These are phyloP conservation scores for Pythium monospermum DNA, from an alignment of 352 stramenopile species.

Conservation along the genomic window DNA sequence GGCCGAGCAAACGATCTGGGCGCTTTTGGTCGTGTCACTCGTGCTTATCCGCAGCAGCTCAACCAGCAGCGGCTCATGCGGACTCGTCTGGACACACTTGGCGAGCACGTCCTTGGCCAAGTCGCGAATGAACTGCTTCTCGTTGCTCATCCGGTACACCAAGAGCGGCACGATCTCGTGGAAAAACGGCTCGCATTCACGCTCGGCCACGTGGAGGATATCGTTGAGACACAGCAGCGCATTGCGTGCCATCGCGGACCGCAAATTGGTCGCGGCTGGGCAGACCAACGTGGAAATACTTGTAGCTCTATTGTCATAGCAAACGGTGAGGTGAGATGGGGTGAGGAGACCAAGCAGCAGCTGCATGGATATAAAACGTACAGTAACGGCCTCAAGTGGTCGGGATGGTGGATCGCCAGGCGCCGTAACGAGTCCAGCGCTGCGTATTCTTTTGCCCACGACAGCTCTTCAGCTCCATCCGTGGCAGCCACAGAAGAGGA, in stretches of 20 bases:
- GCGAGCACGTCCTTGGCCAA: slow-evolving; percentile 26
- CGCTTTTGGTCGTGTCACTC: slow-evolving; percentile 19
- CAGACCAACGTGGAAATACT: slow-evolving; percentile 47
- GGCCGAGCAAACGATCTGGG: slow-evolving; percentile 20
- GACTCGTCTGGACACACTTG: slow-evolving; percentile 8
- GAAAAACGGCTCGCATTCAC: slow-evolving; percentile 5
- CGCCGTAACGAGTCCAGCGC: slow-evolving; percentile 21
- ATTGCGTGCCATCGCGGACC: slow-evolving; percentile 61
- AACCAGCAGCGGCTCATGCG: slow-evolving; percentile 10
- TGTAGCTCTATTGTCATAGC: no score
- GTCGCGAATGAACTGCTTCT: slow-evolving; percentile 77
- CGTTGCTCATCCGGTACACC: slow-evolving; percentile 42
- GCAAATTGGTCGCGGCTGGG: slow-evolving; percentile 49
- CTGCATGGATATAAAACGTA: no score
- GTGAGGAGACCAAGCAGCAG: no score
- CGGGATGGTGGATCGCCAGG: slow-evolving; percentile 21
- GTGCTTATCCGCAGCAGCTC: slow-evolving; percentile 15
- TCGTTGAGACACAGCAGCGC: slow-evolving; percentile 66
- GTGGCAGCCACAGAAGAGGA: neutral
- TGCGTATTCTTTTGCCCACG: slow-evolving; percentile 25
- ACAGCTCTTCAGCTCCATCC: slow-evolving; percentile 6
- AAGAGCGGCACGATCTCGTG: slow-evolving; percentile 45
- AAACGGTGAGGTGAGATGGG: no score
- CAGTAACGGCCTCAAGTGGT: slow-evolving; percentile 9
- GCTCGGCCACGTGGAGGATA: slow-evolving; percentile 29